Evolutionary conservation across 441 rosid species (phyloP).

Genomic region (Theobroma grandiflorum): DNA sequence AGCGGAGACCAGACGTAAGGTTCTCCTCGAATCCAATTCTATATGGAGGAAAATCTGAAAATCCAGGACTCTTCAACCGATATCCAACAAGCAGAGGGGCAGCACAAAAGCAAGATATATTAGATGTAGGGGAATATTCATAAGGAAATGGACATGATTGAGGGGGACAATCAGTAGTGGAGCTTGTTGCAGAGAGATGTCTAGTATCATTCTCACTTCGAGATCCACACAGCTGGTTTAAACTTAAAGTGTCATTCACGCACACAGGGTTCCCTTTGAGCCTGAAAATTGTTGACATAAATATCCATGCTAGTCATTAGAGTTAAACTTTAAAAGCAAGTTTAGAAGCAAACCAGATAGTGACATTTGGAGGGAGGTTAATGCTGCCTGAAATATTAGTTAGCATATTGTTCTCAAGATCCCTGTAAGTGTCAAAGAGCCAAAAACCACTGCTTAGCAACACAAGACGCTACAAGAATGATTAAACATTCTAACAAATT

Average conservation of each 20-base stretch:
- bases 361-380: conserved; percentile 74
- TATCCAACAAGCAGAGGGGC: conserved; percentile 81
- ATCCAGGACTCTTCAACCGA: conserved; percentile 96
- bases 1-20: conserved; percentile 59
- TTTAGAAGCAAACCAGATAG: conserved; percentile 71
- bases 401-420: conserved; percentile 75
- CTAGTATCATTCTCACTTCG: conserved; percentile 32
- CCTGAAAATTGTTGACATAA: conserved; percentile 57
- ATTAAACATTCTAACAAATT: background rate
- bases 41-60: conserved; percentile 67
- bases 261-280: conserved; percentile 90
- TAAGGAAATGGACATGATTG: conserved; percentile 73
- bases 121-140: conserved; percentile 60
- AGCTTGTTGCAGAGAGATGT: conserved; percentile 34
- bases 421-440: conserved; percentile 56
- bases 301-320: conserved; percentile 18
- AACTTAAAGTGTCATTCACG: conserved; percentile 44
- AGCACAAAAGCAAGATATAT: conserved; percentile 70
- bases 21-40: conserved; percentile 49
- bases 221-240: conserved; percentile 55
- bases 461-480: conserved; percentile 12
- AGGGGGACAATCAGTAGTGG: conserved; percentile 43
- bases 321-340: conserved; percentile 26
- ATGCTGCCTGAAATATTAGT: conserved; percentile 63
- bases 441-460: conserved; percentile 20